Evolutionary conservation across 1,284 basidiomycete species (phyloP).

Genomic region (Leccinum pachyderme): DNA sequence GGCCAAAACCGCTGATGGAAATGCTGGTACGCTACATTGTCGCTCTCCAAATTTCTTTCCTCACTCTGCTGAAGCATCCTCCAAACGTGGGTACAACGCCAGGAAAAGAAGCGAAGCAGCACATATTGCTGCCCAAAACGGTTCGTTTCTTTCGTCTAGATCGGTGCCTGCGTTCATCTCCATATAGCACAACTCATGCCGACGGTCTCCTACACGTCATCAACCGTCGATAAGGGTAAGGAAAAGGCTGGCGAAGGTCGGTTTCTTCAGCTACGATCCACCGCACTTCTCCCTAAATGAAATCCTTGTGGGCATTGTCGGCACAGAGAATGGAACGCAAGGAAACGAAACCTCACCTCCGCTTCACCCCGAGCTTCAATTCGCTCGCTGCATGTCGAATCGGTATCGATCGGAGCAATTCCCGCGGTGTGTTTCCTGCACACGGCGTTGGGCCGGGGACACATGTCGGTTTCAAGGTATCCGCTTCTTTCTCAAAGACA

Average conservation of each 20-base stretch:
- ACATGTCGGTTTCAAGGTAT: conserved; percentile 79
- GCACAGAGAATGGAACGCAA: conserved; percentile 27
- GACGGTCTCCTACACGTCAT: conserved; percentile 42
- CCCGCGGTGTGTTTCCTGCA: conserved; percentile 77
- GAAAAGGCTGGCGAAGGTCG: conserved; percentile 43
- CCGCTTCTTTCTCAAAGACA: conserved; percentile 66
- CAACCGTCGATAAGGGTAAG: conserved; percentile 41
- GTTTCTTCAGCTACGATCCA: conserved; percentile 17
- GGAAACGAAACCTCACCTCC: conserved; percentile 22
- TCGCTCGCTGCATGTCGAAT: conserved; percentile 77
- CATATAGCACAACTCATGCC: conserved; percentile 47
- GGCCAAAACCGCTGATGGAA: conserved; percentile 34
- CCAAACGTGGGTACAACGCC: conserved; percentile 61
- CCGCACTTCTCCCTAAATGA: conserved; percentile 4
- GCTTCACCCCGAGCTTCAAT: conserved; percentile 62
- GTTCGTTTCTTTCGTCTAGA: conserved; percentile 38
- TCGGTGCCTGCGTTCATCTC: conserved; percentile 21
- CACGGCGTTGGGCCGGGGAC: conserved; percentile 78
- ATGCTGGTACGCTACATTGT: conserved; percentile 27
- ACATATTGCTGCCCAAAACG: conserved; percentile 55
- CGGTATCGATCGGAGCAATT: conserved; percentile 67
- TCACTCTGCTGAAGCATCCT: conserved; percentile 37
- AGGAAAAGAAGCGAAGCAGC: conserved; percentile 69
- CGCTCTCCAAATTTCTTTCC: conserved; percentile 9
- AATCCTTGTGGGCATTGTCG: conserved; percentile 24